Percentiles rank a stretch among this genome's conserved stretches.
Evolutionary conservation across 495 filamentous ascomycete species (phyloP).

Genomic region (Ramalina intermedia): DNA sequence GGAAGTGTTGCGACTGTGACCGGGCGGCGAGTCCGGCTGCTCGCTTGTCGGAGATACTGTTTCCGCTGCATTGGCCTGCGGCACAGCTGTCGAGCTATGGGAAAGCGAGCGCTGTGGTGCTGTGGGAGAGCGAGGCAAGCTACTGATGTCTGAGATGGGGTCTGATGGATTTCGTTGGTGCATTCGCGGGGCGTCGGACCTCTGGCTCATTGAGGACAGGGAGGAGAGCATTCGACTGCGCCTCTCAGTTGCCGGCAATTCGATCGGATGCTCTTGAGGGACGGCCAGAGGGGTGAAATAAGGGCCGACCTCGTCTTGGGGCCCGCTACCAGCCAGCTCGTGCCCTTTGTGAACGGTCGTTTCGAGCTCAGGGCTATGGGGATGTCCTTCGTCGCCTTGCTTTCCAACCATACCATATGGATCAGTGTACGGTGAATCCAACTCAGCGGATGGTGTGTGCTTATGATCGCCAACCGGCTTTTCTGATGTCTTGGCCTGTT

Average conservation of each 20-base stretch:
- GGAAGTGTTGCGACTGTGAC: too few relatives aligned
- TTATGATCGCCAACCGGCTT: neutral
- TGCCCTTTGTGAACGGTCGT: constrained; percentile 5
- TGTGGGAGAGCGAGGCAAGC: neutral
- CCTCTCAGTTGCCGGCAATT: constrained; percentile 1
- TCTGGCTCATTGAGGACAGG: constrained; percentile 1
- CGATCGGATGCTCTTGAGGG: constrained; percentile 1
- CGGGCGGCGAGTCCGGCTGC: neutral
- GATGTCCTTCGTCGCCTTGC: neutral
- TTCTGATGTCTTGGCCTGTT: neutral
- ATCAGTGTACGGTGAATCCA: constrained; percentile 5
- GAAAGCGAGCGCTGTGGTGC: neutral
- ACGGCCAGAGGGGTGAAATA: neutral
- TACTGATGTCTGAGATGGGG: constrained; percentile 2
- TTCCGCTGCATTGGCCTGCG: neutral
- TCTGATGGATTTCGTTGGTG: constrained; percentile 4
- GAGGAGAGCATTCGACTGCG: constrained; percentile 3
- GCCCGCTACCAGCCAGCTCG: constrained; percentile 3
- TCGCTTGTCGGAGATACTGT: constrained; percentile 3
- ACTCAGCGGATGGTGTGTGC: neutral
- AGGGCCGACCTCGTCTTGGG: neutral
- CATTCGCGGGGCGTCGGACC: constrained; percentile 14
- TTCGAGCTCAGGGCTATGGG: constrained; percentile 5
- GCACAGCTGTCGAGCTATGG: neutral
- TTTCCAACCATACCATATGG: neutral